Evolutionary conservation across 768 basidiomycete species (phyloP), one percentile per base, ranked within the genome.

Genomic region (Tylopilus sp.): DNA sequence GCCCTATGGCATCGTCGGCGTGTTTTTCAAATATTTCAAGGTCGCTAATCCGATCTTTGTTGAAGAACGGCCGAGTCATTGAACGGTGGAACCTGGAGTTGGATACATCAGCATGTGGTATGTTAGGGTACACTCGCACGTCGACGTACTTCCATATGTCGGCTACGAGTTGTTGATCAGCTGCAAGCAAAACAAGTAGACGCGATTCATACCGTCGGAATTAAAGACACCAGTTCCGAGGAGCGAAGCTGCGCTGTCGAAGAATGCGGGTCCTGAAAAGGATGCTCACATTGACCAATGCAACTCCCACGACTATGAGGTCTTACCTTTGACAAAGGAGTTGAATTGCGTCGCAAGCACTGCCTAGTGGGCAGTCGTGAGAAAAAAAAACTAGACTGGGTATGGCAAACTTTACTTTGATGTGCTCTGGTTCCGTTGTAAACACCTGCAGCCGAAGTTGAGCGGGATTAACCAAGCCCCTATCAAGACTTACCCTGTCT

Each of bases 21-120:
- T 82, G 80, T 5, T 70, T 67, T 40, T 77, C 78, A 59, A 83
- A 82, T 46, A 72, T 76, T 15, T 79, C 77, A 58, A 81, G 80
- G 52, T 81, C 72, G 52, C 72, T 75, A 44, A 82, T 79, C 5
- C 78, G 67, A 21, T 82, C 77, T 45, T 69, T 74, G 52, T 53
- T 74, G 69, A 85, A 84, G 70, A 83, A 85, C 0, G 83, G 83
- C 3, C 83, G 76, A 0, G 79, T 78, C 70, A 83, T 80, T 0
- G 73, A 61, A 13, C 82, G 78, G 56, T 83, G 82, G 63, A 82
- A 80, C 57, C 81, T 81, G 46, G 38, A 9, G 21, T 18, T 17
- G 8, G 25, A 28, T 38, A 17, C 30, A 31, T 53, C 12, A 48
- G 18, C n/a, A n/a, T 38, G 26, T 18, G 12, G 10, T 36, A 1